phyloP scores from a whole-genome alignment of 805 yeast genomes.

The Wickerhamomyces ciferrii region DNA sequence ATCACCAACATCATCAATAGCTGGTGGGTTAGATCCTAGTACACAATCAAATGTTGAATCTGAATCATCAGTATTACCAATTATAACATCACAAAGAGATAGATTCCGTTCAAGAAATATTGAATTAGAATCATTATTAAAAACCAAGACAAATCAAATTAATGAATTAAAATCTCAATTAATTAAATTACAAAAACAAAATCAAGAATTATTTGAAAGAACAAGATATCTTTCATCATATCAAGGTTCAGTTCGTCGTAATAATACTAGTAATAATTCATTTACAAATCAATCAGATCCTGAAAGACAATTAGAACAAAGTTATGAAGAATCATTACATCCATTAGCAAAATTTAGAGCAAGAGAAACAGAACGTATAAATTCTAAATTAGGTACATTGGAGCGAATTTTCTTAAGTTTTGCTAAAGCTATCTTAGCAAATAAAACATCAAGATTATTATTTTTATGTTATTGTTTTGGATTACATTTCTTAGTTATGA shows the following conservation, averaged over 20 bases:
- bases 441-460: constrained; percentile 63
- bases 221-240: constrained; percentile 61
- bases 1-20: constrained; percentile 50
- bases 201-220: constrained; percentile 74
- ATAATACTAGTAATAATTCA: constrained; percentile 16
- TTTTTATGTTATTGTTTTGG: constrained; percentile 72
- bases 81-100: constrained; percentile 92
- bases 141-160: constrained; percentile 47
- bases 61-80: constrained; percentile 63
- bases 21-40: constrained; percentile 32
- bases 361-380: constrained; percentile 70
- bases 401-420: constrained; percentile 74
- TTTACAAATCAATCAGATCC: constrained; percentile 28
- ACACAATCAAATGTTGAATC: constrained; percentile 24
- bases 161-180: constrained; percentile 63
- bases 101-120: constrained; percentile 78
- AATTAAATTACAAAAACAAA: constrained; percentile 61
- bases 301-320: constrained; percentile 56
- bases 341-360: constrained; percentile 81
- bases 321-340: constrained; percentile 73
- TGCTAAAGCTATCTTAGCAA: constrained; percentile 72
- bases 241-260: constrained; percentile 16
- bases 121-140: constrained; percentile 79
- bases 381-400: constrained; percentile 64
- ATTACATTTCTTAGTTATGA: constrained; percentile 68